Base-by-base conservation (phyloP, 1,139 yeast genomes). In the Blastobotrys apis region DNA sequence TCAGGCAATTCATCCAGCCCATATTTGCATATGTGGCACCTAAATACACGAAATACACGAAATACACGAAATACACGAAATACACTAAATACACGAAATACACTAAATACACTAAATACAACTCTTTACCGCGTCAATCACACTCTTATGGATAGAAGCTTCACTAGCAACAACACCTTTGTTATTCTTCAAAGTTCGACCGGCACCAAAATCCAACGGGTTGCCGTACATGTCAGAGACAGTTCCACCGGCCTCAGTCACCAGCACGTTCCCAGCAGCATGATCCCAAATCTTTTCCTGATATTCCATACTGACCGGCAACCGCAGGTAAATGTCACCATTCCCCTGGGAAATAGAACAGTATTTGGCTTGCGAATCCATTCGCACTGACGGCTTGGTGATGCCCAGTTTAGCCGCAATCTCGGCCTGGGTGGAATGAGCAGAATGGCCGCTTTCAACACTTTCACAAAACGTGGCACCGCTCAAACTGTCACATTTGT, bases 231-330 rank as follows among this genome's bases (percentile, higher is more conserved):
- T 78, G 62, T 92, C 98, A 12, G 94, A 80, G 22, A 92, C 97
- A 43, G 71, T 65, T 6, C 98, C 98, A 37, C 97, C 97, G 55
- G 94, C 85, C 65, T 94, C 98, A 30, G 77, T 73, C 35, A 94
- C 80, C 53, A 92, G 75, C 10, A 90, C 72, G 56, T 84, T 83
- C 4, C 98, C 99, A 2, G 97, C 95, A 20, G 97, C 97, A 63
- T 92, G 99, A 65, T 92, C 99, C 98, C 98, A 92, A 49, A 92
- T 88, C 67, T 94, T 92, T 63, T 92, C 99, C 58, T 86, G 77
- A 64, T 90, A 92, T 2, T 75, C 67, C 42, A 78, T 74, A 53
- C 76, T 80, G 39, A 82, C 78, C 10, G 99, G 98, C 48, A 94
- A 70, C 55, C 99, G 80, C 52, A 92, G 72, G 57, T 94, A 92